A percentile compares a stretch with the other conserved stretches of the same genome.
Conservation (phyloP, 306 rosid genomes). For the Datisca glomerata region DNA sequence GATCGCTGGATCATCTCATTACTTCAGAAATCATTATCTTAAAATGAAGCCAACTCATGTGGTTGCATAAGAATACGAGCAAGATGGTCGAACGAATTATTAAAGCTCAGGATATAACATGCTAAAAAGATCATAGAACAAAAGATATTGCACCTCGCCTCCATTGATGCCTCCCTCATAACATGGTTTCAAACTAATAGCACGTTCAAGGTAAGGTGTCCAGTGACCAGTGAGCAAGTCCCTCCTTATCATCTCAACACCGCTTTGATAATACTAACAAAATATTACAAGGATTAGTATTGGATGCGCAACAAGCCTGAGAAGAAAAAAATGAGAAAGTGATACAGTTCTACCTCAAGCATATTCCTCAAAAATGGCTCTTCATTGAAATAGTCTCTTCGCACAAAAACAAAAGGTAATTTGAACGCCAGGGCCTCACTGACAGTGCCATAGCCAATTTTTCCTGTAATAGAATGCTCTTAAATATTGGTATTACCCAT, state of each 20-base stretch:
- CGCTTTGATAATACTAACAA: slow-evolving; percentile 73
- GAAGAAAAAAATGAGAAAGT: slow-evolving; percentile 5
- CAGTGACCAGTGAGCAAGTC: slow-evolving; percentile 97
- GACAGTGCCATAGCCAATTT: slow-evolving; percentile 93
- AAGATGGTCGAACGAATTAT: too few species aligned
- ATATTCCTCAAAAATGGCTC: slow-evolving; percentile 96
- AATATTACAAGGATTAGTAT: slow-evolving; percentile 3
- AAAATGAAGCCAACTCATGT: too few species aligned
- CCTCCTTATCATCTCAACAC: slow-evolving; percentile 97
- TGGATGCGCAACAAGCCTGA: slow-evolving; percentile 11
- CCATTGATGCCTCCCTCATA: slow-evolving; percentile 89
- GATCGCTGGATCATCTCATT: too few species aligned
- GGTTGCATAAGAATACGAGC: too few species aligned
- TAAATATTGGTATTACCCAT: not conserved
- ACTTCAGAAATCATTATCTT: not conserved
- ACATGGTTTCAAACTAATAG: slow-evolving; percentile 87
- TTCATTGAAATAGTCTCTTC: slow-evolving; percentile 97
- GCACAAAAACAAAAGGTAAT: slow-evolving; percentile 93
- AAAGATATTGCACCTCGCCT: slow-evolving; percentile 62
- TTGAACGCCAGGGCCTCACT: slow-evolving; percentile 90
- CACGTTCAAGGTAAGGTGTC: slow-evolving; percentile 97
- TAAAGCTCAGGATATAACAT: too few species aligned
- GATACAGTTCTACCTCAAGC: slow-evolving; percentile 59
- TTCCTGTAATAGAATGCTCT: slow-evolving; percentile 40
- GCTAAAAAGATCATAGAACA: slow-evolving; percentile 6